These are phyloP conservation scores for Hermanozyma aechmeae DNA, from an alignment of 805 yeast genomes.

Conservation along the genomic window DNA sequence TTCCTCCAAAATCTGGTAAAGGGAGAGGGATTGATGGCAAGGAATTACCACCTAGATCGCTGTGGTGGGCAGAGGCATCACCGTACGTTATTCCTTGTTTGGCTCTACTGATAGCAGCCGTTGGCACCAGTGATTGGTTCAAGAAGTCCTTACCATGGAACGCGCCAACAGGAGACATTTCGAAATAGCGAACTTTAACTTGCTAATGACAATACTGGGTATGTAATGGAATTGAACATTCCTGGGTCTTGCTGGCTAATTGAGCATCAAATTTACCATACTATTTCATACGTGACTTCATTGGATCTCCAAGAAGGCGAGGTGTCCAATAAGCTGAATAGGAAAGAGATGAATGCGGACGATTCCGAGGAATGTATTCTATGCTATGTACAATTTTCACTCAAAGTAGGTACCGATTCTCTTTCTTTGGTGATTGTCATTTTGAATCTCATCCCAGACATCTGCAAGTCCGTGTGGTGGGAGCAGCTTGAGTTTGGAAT, in stretches of 20 bases:
- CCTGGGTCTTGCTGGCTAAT: background rate
- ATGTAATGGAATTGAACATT: background rate
- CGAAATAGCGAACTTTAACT: background rate
- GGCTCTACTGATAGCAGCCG: background rate
- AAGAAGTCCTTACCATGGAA: background rate
- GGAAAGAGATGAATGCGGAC: too few species aligned
- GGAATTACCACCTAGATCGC: too few species aligned
- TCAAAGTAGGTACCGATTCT: constrained; percentile 8
- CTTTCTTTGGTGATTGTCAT: constrained; percentile 13
- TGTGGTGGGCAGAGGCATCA: background rate
- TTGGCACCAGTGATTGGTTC: background rate
- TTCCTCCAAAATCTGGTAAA: constrained; percentile 1
- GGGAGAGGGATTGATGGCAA: constrained; percentile 1
- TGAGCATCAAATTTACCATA: background rate
- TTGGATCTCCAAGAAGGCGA: too few species aligned
- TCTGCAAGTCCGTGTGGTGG: constrained; percentile 31
- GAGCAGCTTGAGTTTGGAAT: constrained; percentile 17
- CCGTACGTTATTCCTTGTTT: background rate
- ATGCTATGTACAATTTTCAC: background rate
- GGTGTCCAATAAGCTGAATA: too few species aligned
- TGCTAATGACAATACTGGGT: background rate
- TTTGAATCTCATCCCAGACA: constrained; percentile 11
- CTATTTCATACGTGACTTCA: too few species aligned
- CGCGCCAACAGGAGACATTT: background rate
- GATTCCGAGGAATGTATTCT: background rate